Evolutionary conservation across 495 filamentous ascomycete genomes (phyloP), one percentile per base, ranked within the genome.

Genomic region (Talaromyces proteolyticus): DNA sequence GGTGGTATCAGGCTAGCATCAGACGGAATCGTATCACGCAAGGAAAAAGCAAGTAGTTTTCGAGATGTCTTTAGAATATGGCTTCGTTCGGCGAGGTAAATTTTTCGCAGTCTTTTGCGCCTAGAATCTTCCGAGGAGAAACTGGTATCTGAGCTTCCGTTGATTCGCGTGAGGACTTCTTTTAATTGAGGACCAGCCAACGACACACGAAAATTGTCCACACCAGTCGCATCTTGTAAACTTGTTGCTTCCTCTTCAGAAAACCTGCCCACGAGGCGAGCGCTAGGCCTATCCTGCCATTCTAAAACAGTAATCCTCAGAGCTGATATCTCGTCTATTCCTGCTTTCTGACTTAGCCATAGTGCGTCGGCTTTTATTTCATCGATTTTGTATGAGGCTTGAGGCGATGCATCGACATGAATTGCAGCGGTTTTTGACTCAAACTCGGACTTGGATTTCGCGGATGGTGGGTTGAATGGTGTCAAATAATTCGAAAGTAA

Each of bases 351-450:
- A 61, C 87, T 91, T 44, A 98, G 72, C 89, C 91, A 96, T 36
- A 86, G 65, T 29, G 89, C 80, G 64, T 96, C 93, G 20, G 80
- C 77, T 66, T 94, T 95, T 58, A 97, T 83, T 64, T 89, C 76
- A 20, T 85, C 80, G 42, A 96, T 75, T 58, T 91, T 76, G 63
- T 86, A 89, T 22, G 77, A 76, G 14, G 79, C 76, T 54, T 82
- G 81, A 19, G 80, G 68, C 7, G 79, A 78, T 4, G 88, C 85
- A 20, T 87, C 78, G 40, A 91, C 83, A 62, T 95, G 85, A 46
- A 96, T 94, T n/a, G 91, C 84, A 16, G 92, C 86, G 1, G 90
- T 96, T 65, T 84, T 91, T 37, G 85, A 89, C 48, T 92, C 87
- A 61, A 95, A 95, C 20, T 81, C 81, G 40, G 74, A 62, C 63